Evolutionary conservation across 108 stramenopile species (phyloP).

Genomic region (Skeletonema menzelii): DNA sequence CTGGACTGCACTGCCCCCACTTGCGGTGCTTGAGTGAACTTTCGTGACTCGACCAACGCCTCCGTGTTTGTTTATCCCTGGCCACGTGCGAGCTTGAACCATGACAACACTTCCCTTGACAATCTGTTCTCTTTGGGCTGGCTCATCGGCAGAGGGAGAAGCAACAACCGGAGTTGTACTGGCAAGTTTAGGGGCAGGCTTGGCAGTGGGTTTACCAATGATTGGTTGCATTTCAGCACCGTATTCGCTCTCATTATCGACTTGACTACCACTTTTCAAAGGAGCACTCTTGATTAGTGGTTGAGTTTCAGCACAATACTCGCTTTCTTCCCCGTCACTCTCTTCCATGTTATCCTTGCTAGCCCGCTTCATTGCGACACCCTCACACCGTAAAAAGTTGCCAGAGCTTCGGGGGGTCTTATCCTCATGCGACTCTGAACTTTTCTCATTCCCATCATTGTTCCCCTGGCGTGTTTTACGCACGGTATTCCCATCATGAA

Average conservation of each 20-base stretch:
- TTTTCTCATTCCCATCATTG: neutral
- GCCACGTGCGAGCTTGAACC: constrained; percentile 82
- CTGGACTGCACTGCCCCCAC: constrained; percentile 33
- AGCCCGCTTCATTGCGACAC: neutral
- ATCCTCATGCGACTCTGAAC: constrained; percentile 16
- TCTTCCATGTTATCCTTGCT: neutral
- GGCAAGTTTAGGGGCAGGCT: neutral
- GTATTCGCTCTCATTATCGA: neutral
- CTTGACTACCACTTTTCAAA: constrained; percentile 7
- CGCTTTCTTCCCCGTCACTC: neutral
- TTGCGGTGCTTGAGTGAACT: constrained; percentile 32
- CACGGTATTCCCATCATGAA: constrained; percentile 39
- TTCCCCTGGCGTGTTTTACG: constrained; percentile 6
- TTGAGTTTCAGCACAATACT: neutral
- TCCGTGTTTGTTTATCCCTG: constrained; percentile 88
- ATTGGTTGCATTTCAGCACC: neutral
- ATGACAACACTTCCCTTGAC: constrained; percentile 65
- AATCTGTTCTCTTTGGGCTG: constrained; percentile 17
- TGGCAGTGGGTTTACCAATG: neutral
- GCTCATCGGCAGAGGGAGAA: neutral
- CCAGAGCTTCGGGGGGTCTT: constrained; percentile 22
- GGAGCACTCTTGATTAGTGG: constrained; percentile 1
- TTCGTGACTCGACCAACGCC: constrained; percentile 71
- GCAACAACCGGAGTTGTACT: neutral
- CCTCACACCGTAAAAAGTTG: constrained; percentile 2